Base-by-base conservation (phyloP, 2,329 filamentous ascomycete species). In the Madurella fahalii region DNA sequence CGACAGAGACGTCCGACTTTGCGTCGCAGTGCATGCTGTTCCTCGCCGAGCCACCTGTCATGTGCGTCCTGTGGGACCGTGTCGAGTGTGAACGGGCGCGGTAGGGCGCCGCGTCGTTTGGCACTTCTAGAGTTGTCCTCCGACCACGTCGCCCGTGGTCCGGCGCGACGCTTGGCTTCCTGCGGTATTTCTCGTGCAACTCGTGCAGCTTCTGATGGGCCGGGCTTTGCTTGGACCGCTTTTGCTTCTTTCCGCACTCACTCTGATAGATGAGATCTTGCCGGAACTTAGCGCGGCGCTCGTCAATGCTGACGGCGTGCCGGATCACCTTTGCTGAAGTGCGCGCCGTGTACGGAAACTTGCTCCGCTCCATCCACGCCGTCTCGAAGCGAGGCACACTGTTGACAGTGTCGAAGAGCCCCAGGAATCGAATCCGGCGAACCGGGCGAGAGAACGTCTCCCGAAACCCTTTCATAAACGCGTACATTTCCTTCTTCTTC, bases 351-450 rank as follows among this genome's bases (percentile, higher is more conserved):
- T 87, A 88, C 0, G 87, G 87, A 41, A 90, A 90, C 66, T 86
- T 90, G 65, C 80, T 89, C 39, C 89, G 81, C 65, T 89, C 82
- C 86, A 93, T 92, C 82, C 85, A 89, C 0, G 80, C 78, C 2
- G 77, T 81, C 69, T 94, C 89, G 56, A 94, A 94, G 2, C 81
- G 78, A 1, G 88, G 87, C 0, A 92, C 87, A 13, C 85, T 89
- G 64, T 92, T 92, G 58, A 93, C 89, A 0, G 87, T 91, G 62
- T 93, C 89, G 59, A 93, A 94, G 0, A 94, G 76, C 0, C 89
- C 89, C 1, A 94, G 74, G 61, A 93, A 92, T 2, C 80, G 79
- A 57, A 93, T 90, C 0, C 86, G 79, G 11, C 84, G 79, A 1
- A 91, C 86, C 0, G 88, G 88, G 0, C 89, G 76, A 41, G 85